Evolutionary conservation across 495 filamentous ascomycete genomes (phyloP), one percentile per base, ranked within the genome.

Genomic region (Penicillium verhagenii): DNA sequence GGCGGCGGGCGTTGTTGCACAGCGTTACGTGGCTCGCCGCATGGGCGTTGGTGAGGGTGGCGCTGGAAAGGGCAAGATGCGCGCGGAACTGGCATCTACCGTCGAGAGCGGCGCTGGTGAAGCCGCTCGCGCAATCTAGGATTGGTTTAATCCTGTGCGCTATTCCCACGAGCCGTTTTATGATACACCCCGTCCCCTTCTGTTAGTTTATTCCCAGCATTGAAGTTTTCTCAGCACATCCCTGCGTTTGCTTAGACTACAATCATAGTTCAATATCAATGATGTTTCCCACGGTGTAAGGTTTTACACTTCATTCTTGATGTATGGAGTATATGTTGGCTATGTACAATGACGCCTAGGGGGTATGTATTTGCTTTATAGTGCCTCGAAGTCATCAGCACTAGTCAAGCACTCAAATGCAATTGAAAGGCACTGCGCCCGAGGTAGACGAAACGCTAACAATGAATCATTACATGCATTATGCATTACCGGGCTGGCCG

Each of bases 41-140:
- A 98, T 98, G 94, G 91, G 94, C 16, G 92, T 98, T 5, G 94
- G 94, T 43, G 90, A 95, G 70, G 83, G 87, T 6, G 86, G 85
- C 38, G 59, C 74, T 47, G 72, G 65, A 6, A 83, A 93, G 52
- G 89, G 88, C 16, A 86, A 86, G 73, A 89, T 91, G 58, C 93
- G 91, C 71, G 83, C 84, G 60, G 86, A 86, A 76, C 81, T 87
- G 63, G 85, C 88, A 64, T 79, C 81, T 20, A 72, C 84, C 5
- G 61, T 93, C 25, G 82, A 87, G 54, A 84, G 84, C 53, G 89
- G 89, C 14, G 91, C 82, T 24, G 90, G 90, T 21, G 91, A 96
- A 73, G 90, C 86, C 35, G 92, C 91, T 6, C 81, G 92, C 57
- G 92, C 88, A 14, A 78, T 82, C 7, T 77, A 66, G 49, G 42